phyloP scores from a whole-genome alignment of 2,329 filamentous ascomycete genomes.

The Neofusicoccum parvum region DNA sequence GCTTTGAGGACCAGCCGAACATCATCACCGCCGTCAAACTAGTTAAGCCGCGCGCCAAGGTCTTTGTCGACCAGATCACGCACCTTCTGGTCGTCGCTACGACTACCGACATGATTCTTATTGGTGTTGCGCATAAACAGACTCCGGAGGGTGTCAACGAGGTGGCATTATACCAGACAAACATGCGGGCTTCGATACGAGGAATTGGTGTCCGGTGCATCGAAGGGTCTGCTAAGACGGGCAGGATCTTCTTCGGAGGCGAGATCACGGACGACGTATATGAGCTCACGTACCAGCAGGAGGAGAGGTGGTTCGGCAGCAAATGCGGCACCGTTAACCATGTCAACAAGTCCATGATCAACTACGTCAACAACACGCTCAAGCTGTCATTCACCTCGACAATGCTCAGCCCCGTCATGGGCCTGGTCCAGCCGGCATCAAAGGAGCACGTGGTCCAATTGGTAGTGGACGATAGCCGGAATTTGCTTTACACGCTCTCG shows the following conservation, averaged over 20 bases:
- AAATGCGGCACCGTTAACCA: conserved; percentile 88
- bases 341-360: conserved; percentile 63
- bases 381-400: conserved; percentile 63
- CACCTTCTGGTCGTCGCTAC: conserved; percentile 90
- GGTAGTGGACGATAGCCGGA: conserved; percentile 83
- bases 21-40: conserved; percentile 91
- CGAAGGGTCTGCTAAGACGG: conserved; percentile 73
- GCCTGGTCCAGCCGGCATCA: conserved; percentile 33
- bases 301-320: conserved; percentile 94
- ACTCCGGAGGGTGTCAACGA: conserved; percentile 68
- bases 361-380: conserved; percentile 20
- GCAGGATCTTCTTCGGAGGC: conserved; percentile 91
- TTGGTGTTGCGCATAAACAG: conserved; percentile 74
- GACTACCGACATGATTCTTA: conserved; percentile 76
- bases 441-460: conserved; percentile 74
- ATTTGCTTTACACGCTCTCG: conserved; percentile 88
- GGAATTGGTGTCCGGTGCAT: conserved; percentile 78
- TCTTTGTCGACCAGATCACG: conserved; percentile 84
- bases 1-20: conserved; percentile 85
- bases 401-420: conserved; percentile 38
- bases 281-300: conserved; percentile 94
- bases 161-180: conserved; percentile 83
- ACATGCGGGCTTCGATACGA: conserved; percentile 76
- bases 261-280: conserved; percentile 82
- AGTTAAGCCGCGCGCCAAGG: conserved; percentile 78